Evolutionary conservation across 2,329 filamentous ascomycete species (phyloP).

Genomic region (Fusarium brevicatenulatum): DNA sequence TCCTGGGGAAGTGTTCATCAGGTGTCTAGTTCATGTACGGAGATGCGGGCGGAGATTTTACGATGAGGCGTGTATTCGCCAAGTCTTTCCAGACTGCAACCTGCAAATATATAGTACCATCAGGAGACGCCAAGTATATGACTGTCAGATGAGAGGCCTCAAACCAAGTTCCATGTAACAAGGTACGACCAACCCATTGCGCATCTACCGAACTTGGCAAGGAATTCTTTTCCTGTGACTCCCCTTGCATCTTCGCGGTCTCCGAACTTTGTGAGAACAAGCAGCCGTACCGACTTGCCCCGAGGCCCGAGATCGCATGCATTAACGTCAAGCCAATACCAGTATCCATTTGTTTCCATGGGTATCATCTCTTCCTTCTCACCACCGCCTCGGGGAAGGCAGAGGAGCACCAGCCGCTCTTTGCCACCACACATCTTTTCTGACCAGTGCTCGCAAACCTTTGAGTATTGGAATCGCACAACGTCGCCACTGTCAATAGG

Average conservation of each 20-base stretch:
- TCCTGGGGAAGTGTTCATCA: not conserved
- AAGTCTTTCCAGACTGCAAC: conserved; percentile 3
- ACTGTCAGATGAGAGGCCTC: conserved; percentile 16
- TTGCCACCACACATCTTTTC: conserved; percentile 75
- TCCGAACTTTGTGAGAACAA: conserved; percentile 65
- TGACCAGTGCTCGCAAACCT: conserved; percentile 85
- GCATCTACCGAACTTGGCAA: conserved; percentile 55
- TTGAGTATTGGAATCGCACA: conserved; percentile 83
- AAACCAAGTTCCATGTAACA: conserved; percentile 62
- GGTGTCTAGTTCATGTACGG: conserved; percentile 19
- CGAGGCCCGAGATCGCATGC: conserved; percentile 72
- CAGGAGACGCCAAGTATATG: conserved; percentile 13
- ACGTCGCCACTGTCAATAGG: conserved; percentile 64
- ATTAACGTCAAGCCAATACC: conserved; percentile 83
- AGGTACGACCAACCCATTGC: conserved; percentile 58
- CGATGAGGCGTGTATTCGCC: conserved; percentile 1
- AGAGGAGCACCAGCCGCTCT: conserved; percentile 75
- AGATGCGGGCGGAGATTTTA: conserved; percentile 13
- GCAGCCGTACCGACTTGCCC: conserved; percentile 74
- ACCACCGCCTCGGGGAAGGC: conserved; percentile 73
- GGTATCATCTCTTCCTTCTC: conserved; percentile 74
- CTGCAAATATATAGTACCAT: conserved; percentile 1
- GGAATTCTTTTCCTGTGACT: conserved; percentile 59
- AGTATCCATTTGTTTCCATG: conserved; percentile 79
- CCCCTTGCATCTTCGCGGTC: conserved; percentile 61